These are phyloP conservation scores for Amniculicola lignicola DNA, from an alignment of 495 filamentous ascomycete genomes.

Conservation along the genomic window DNA sequence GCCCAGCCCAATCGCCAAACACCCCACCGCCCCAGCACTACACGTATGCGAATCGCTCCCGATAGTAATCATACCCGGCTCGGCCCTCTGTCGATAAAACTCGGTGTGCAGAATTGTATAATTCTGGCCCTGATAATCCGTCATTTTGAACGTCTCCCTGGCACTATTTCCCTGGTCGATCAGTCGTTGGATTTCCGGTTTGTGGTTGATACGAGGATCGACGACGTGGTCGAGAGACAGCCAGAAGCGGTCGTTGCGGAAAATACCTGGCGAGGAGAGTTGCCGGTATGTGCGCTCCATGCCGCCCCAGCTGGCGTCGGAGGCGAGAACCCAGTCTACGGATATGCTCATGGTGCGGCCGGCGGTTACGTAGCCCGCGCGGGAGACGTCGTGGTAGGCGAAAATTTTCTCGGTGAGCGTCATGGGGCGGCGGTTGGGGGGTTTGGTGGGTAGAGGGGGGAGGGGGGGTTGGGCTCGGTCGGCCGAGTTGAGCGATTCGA, in stretches of 20 bases:
- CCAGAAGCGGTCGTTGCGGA: conserved; percentile 52
- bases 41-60: conserved; percentile 52
- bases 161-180: conserved; percentile 42
- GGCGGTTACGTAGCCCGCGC: conserved; percentile 39
- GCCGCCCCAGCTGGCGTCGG: conserved; percentile 46
- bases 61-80: conserved; percentile 48
- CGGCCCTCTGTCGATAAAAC: conserved; percentile 46
- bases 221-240: conserved; percentile 49
- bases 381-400: conserved; percentile 42
- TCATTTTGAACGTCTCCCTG: conserved; percentile 45
- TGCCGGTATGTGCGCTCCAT: conserved; percentile 44
- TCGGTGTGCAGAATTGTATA: conserved; percentile 52
- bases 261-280: conserved; percentile 43
- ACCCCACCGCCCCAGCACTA: conserved; percentile 44
- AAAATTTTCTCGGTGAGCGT: conserved; percentile 47
- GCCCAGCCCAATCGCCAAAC: conserved; percentile 47
- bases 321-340: conserved; percentile 48
- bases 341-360: conserved; percentile 44
- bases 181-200: conserved; percentile 40
- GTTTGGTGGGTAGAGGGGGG: conserved; percentile 19
- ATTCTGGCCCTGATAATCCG: conserved; percentile 49
- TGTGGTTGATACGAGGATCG: conserved; percentile 43
- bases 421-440: conserved; percentile 41
- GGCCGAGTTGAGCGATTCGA: conserved; percentile 44
- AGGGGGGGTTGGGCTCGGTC: conserved; percentile 33